These are phyloP conservation scores for Aechmea fasciata DNA, from an alignment of 176 grass and related monocot species.

Conservation along the genomic window DNA sequence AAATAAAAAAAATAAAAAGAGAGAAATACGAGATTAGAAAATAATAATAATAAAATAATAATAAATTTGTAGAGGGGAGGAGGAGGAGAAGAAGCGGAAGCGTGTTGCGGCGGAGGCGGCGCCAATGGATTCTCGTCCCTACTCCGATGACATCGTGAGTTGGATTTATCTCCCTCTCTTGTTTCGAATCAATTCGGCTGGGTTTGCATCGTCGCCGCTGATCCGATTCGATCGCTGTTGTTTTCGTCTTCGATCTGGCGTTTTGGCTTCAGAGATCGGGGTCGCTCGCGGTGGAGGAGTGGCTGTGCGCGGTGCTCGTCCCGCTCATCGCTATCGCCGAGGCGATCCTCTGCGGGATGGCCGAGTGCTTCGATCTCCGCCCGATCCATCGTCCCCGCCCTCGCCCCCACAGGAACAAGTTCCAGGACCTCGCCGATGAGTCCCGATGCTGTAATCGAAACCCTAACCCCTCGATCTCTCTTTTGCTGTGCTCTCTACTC, in stretches of 20 bases:
- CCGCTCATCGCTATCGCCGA: conserved; percentile 37
- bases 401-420: conserved; percentile 17
- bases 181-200: background rate
- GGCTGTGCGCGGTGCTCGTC: conserved; percentile 30
- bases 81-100: background rate
- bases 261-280: conserved; percentile 24
- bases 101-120: background rate
- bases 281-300: conserved; percentile 33
- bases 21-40: too few relatives aligned
- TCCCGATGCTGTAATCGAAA: conserved; percentile 38
- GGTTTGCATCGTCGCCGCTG: background rate
- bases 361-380: conserved; percentile 34
- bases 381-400: background rate
- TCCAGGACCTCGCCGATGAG: conserved; percentile 33
- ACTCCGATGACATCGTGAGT: background rate
- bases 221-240: background rate
- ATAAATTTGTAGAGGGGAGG: background rate
- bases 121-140: background rate
- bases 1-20: too few relatives aligned
- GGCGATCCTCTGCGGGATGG: conserved; percentile 14
- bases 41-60: background rate
- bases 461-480: background rate
- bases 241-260: background rate
- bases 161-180: background rate
- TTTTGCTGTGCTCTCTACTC: background rate